Conservation (phyloP, 2,329 filamentous ascomycete species). For the Tolypocladium paradoxum region DNA sequence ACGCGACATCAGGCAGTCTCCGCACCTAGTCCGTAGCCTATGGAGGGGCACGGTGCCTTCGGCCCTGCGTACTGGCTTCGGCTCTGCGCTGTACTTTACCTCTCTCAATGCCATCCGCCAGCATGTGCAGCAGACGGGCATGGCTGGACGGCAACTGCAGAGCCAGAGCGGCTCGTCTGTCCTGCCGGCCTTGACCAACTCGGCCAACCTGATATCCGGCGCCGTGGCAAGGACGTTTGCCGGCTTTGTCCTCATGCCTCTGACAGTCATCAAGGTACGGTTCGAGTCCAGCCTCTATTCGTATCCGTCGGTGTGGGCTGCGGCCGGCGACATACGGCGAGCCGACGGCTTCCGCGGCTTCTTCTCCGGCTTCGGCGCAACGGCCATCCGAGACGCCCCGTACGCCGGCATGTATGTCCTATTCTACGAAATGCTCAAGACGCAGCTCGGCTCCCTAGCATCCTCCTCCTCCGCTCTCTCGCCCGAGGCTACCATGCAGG, state of each 20-base stretch:
- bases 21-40: constrained; percentile 54
- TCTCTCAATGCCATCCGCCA: constrained; percentile 76
- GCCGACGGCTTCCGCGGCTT: constrained; percentile 72
- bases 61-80: constrained; percentile 85
- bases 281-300: constrained; percentile 84
- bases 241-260: constrained; percentile 86
- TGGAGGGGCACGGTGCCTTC: constrained; percentile 93
- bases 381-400: constrained; percentile 85
- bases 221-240: constrained; percentile 76
- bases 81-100: constrained; percentile 89
- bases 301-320: constrained; percentile 66
- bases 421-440: constrained; percentile 82
- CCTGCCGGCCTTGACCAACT: constrained; percentile 72
- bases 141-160: constrained; percentile 12
- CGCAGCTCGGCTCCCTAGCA: constrained; percentile 32
- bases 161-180: constrained; percentile 46
- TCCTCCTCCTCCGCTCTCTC: constrained; percentile 1
- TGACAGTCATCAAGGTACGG: constrained; percentile 92
- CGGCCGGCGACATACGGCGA: constrained; percentile 61
- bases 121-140: constrained; percentile 28
- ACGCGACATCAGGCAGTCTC: constrained; percentile 40
- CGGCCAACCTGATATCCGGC: constrained; percentile 76
- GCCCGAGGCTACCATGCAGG: constrained; percentile 14
- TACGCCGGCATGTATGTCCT: constrained; percentile 93
- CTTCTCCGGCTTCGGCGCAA: constrained; percentile 89